Evolutionary conservation across 2,329 filamentous ascomycete genomes (phyloP).

Genomic region (Colletotrichum sp.): DNA sequence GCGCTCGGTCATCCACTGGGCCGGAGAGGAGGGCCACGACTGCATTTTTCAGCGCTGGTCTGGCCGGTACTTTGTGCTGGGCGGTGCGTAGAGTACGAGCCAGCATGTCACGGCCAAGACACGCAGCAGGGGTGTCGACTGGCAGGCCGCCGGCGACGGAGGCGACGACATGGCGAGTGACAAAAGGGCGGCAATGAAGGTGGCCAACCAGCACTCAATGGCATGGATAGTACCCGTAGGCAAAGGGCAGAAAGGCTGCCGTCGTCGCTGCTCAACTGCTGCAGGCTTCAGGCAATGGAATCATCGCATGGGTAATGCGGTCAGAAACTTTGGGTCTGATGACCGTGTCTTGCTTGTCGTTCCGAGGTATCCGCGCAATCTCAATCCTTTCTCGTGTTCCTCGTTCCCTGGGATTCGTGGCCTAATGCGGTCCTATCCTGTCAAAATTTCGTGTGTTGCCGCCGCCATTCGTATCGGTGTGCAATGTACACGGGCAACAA

Average conservation of each 20-base stretch:
- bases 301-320: conserved; percentile 16
- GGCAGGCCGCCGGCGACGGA: neutral
- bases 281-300: conserved; percentile 20
- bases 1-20: neutral
- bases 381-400: conserved; percentile 17
- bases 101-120: neutral
- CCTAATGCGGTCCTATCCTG: conserved; percentile 12
- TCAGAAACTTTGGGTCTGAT: conserved; percentile 22
- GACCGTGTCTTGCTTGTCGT: conserved; percentile 17
- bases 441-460: neutral
- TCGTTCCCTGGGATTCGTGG: neutral
- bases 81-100: neutral
- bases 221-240: conserved; percentile 1
- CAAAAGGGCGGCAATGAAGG: neutral
- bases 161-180: neutral
- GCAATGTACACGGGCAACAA: neutral
- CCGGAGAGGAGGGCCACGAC: neutral
- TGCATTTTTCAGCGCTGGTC: neutral
- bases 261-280: neutral
- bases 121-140: neutral
- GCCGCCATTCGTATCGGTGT: neutral
- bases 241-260: conserved; percentile 1
- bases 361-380: conserved; percentile 20
- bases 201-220: neutral
- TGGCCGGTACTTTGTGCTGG: neutral